Base-by-base conservation (phyloP, 371 early-diverging fungal species). In the Zychaea mexicana region DNA sequence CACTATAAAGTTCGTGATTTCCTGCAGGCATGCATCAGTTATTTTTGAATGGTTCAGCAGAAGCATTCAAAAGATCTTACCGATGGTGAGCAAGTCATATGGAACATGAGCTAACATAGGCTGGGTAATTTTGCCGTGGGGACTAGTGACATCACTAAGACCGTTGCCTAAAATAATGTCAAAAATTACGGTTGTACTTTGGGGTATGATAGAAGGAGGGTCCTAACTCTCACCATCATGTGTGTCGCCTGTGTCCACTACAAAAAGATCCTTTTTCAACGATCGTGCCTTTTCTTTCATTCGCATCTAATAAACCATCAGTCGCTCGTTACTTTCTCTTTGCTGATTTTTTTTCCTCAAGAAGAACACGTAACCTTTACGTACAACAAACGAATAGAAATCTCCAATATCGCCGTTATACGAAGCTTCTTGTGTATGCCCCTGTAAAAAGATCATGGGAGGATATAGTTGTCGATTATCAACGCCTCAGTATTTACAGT, bases 1-100 rank as follows among this genome's bases (percentile, higher is more conserved):
- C 69, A 69, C 70, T 60, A 64, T 87, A 85, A 19, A 87, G 62
- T 61, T 84, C 87, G 67, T 87, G 85, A 68, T 87, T 87, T 36
- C 86, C 86, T 66, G 67, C 60, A 8, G 19, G 7, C 19, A 5
- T 24, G 9, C n/a, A 31, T 58, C 5, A 56, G 38, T 39, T 21
- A 32, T 36, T 36, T 7, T 9, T 36, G 38, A 15, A 36, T 9
- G 15, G 38, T 15, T n/a, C 21, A n/a, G 9, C 46, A 21, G 19
- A 46, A 17, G 7, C 15, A 46, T 10, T 21, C 36, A 10, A 46
- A 46, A 21, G 19, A 46, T 17, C 21, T n/a, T 67, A 71, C 78
- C 78, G 27, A 81, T 73, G 9, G 75, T 60, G 42, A 83, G 68
- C 10, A 81, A 56, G 61, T 83, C 84, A 47, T 83, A 77, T 8